These are phyloP conservation scores for Papiliotrema flavescens DNA, from an alignment of 1,284 basidiomycete species.

Conservation along the genomic window DNA sequence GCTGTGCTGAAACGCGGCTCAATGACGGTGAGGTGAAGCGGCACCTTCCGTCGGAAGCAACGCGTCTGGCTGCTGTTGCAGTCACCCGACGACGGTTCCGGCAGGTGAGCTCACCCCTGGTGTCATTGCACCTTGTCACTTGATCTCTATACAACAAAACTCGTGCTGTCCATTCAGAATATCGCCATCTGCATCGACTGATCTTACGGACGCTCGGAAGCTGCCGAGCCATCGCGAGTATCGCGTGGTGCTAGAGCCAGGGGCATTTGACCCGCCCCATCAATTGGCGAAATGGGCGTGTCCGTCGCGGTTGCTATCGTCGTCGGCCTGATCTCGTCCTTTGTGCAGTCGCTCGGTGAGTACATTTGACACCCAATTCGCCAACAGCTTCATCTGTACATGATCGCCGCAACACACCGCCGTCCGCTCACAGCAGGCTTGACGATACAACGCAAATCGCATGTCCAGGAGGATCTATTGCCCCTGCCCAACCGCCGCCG, in stretches of 20 bases:
- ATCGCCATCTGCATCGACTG: too few species aligned
- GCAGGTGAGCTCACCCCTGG: too few species aligned
- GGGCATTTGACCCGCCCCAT: neutral
- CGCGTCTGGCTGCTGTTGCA: too few species aligned
- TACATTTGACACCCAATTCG: too few species aligned
- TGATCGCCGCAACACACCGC: neutral
- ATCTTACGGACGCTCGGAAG: too few species aligned
- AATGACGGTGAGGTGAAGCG: neutral
- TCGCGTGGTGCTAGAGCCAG: too few species aligned
- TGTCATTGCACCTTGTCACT: too few species aligned
- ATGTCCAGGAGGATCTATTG: constrained; percentile 75
- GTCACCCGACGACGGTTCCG: too few species aligned
- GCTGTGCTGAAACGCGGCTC: neutral
- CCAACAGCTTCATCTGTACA: too few species aligned
- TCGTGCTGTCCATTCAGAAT: too few species aligned
- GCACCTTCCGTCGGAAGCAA: neutral
- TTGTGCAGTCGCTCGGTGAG: constrained; percentile 76
- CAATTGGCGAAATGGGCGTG: constrained; percentile 32
- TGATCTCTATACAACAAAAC: too few species aligned
- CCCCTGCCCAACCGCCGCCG: constrained; percentile 62
- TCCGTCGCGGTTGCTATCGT: constrained; percentile 60
- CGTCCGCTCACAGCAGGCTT: constrained; percentile 54
- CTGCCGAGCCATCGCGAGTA: too few species aligned
- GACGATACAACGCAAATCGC: constrained; percentile 91
- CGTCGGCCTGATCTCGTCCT: constrained; percentile 80